Conservation (phyloP, 768 basidiomycete genomes). For the Tylopilus sp. region DNA sequence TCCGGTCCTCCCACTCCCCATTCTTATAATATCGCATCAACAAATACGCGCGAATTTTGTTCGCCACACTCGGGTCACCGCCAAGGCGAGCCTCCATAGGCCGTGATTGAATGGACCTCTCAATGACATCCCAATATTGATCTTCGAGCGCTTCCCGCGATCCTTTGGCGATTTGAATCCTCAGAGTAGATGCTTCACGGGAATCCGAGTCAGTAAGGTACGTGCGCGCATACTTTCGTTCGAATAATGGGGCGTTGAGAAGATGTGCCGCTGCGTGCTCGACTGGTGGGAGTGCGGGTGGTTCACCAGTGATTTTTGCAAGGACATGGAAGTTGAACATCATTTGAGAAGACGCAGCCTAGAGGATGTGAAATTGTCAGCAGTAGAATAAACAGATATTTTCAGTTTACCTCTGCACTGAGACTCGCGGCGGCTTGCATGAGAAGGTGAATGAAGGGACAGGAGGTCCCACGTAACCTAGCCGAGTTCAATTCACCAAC, state of each 20-base stretch:
- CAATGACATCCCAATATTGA: slow-evolving; percentile 83
- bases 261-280: slow-evolving; percentile 82
- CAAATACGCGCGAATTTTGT: slow-evolving; percentile 87
- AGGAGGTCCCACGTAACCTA: slow-evolving; percentile 67
- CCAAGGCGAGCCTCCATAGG: slow-evolving; percentile 85
- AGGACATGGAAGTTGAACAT: slow-evolving; percentile 71
- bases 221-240: slow-evolving; percentile 77
- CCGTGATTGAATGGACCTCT: slow-evolving; percentile 75
- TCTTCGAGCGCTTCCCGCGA: slow-evolving; percentile 81
- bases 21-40: slow-evolving; percentile 76
- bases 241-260: slow-evolving; percentile 72
- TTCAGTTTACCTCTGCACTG: slow-evolving; percentile 46
- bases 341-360: slow-evolving; percentile 57
- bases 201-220: slow-evolving; percentile 68
- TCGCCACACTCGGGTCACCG: slow-evolving; percentile 85
- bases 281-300: slow-evolving; percentile 67
- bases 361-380: slow-evolving; percentile 4
- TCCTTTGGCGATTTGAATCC: slow-evolving; percentile 74
- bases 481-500: slow-evolving; percentile 75
- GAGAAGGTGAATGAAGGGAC: slow-evolving; percentile 70
- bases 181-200: slow-evolving; percentile 60
- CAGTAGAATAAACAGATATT: neutral
- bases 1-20: slow-evolving; percentile 79
- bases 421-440: slow-evolving; percentile 63
- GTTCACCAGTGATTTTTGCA: slow-evolving; percentile 72